These are phyloP conservation scores for Diutina catenulata DNA, from an alignment of 1,139 yeast genomes.

Conservation along the genomic window DNA sequence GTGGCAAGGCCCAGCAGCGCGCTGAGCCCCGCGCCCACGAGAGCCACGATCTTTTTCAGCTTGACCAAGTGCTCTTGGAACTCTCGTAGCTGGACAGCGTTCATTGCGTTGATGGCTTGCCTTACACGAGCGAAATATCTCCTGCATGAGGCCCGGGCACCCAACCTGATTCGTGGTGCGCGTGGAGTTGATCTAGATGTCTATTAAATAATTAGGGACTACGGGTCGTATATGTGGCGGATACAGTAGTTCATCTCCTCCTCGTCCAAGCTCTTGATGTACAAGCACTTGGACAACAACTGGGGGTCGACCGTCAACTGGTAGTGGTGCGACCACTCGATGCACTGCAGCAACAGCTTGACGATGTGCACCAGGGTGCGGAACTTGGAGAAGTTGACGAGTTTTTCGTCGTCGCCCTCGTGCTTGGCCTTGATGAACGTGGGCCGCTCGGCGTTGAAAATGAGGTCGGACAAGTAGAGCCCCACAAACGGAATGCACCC, in stretches of 20 bases:
- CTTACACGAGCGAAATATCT: no score
- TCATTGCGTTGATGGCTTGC: no score
- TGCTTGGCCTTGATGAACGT: slow-evolving; percentile 20
- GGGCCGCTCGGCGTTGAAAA: slow-evolving; percentile 67
- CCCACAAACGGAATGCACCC: slow-evolving; percentile 92
- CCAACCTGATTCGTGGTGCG: no score
- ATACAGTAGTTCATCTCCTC: slow-evolving; percentile 53
- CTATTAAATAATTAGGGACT: no score
- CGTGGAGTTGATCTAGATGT: no score
- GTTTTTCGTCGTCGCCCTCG: slow-evolving; percentile 21
- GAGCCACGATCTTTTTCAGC: slow-evolving; percentile 51
- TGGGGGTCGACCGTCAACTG: slow-evolving; percentile 36
- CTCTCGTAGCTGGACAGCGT: slow-evolving; percentile 24
- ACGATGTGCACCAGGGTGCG: slow-evolving; percentile 70
- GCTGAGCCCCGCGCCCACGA: slow-evolving; percentile 80
- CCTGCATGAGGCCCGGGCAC: no score
- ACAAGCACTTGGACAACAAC: slow-evolving; percentile 69
- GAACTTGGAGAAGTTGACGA: slow-evolving; percentile 70
- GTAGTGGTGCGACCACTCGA: slow-evolving; percentile 75
- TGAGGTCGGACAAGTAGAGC: slow-evolving; percentile 70
- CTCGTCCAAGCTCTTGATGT: slow-evolving; percentile 63
- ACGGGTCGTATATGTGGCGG: slow-evolving; percentile 1
- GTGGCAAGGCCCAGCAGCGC: slow-evolving; percentile 71
- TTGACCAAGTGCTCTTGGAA: slow-evolving; percentile 45
- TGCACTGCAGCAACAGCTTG: slow-evolving; percentile 66